Evolutionary conservation across 1,139 yeast species (phyloP).

Genomic region (Saccharomyces hybrid): DNA sequence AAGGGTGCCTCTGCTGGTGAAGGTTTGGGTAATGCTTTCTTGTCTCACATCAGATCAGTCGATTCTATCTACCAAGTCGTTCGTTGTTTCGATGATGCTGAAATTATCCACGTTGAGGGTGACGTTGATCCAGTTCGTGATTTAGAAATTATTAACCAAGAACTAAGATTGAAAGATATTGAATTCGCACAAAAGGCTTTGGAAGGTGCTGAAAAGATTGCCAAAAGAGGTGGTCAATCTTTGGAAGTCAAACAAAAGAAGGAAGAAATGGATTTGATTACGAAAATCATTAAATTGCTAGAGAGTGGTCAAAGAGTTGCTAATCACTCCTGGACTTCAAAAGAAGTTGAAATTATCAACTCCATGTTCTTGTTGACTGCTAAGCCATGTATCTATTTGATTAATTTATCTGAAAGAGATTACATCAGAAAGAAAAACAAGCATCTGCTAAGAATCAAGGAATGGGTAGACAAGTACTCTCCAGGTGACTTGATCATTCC

Average conservation of each 20-base stretch:
- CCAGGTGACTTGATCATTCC: slow-evolving; percentile 96
- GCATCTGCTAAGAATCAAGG: slow-evolving; percentile 82
- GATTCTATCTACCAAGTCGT: slow-evolving; percentile 98
- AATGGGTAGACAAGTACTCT: slow-evolving; percentile 92
- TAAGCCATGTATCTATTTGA: slow-evolving; percentile 90
- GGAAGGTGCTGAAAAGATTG: slow-evolving; percentile 79
- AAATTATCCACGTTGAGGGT: slow-evolving; percentile 95
- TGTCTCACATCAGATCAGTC: slow-evolving; percentile 95
- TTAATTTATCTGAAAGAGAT: slow-evolving; percentile 90
- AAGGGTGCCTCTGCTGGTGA: slow-evolving; percentile 98
- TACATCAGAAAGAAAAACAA: slow-evolving; percentile 97
- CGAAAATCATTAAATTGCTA: slow-evolving; percentile 64
- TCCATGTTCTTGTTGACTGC: slow-evolving; percentile 85
- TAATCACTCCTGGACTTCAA: slow-evolving; percentile 79
- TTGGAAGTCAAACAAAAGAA: slow-evolving; percentile 90
- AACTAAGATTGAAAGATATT: slow-evolving; percentile 91
- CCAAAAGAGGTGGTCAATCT: slow-evolving; percentile 93
- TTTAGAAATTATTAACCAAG: slow-evolving; percentile 85
- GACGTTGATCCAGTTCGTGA: slow-evolving; percentile 96
- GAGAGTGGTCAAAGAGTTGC: slow-evolving; percentile 87
- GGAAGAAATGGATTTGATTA: slow-evolving; percentile 81
- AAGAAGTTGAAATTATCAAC: slow-evolving; percentile 88
- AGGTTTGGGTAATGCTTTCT: slow-evolving; percentile 96
- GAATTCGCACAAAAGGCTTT: slow-evolving; percentile 89
- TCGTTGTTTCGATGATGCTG: slow-evolving; percentile 97